phyloP scores from a whole-genome alignment of 352 stramenopile species.

The Globisporangium nagaii region DNA sequence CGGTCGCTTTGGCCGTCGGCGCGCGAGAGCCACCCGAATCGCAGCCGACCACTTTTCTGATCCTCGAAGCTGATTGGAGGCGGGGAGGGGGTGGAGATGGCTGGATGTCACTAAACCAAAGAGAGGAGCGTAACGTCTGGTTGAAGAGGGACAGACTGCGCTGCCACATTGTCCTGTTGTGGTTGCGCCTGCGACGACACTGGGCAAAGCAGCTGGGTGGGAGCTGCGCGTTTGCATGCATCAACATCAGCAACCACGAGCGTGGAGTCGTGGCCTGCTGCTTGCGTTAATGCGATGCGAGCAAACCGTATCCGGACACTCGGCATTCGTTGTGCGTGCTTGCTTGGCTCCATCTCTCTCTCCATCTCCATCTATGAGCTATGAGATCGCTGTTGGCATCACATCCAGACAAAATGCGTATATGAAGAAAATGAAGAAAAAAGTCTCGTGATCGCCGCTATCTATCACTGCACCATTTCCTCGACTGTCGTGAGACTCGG shows the following conservation, averaged over 20 bases:
- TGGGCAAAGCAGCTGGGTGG: constrained; percentile 3
- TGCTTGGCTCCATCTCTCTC: no score
- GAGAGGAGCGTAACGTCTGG: neutral
- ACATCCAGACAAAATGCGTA: no score
- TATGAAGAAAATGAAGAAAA: no score
- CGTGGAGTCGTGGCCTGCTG: no score
- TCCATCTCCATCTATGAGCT: no score
- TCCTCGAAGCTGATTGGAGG: neutral
- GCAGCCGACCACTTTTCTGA: neutral
- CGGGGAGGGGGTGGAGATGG: neutral
- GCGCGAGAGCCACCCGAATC: neutral
- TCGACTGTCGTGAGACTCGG: constrained; percentile 18
- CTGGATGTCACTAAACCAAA: constrained; percentile 3
- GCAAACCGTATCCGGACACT: no score
- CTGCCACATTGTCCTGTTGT: neutral
- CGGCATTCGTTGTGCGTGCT: no score
- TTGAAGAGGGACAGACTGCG: constrained; percentile 1
- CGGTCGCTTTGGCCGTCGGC: neutral
- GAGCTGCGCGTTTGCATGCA: constrained; percentile 5
- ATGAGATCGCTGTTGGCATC: no score
- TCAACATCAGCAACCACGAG: constrained; percentile 3
- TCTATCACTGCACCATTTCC: constrained; percentile 26
- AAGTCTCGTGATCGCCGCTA: no score
- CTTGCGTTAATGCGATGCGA: no score
- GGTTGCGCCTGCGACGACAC: neutral